Evolutionary conservation across 805 yeast genomes (phyloP), one percentile per base, ranked within the genome.

Genomic region (Teunomyces atbi): DNA sequence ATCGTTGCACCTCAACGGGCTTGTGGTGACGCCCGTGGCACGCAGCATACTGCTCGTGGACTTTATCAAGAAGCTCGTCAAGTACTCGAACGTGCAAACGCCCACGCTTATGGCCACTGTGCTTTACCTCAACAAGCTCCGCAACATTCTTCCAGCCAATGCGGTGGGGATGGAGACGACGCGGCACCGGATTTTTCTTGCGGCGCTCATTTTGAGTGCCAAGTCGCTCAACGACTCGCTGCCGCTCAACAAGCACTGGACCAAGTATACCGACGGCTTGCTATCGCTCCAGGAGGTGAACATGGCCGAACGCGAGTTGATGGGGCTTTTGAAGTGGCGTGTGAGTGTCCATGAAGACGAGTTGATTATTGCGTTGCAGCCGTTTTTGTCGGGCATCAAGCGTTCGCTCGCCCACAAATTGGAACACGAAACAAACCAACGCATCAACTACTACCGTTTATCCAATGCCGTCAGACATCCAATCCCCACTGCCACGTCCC

Each of bases 231-330:
- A 92, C 67, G 99, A 92, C 71, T 86, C 96, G 3, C 84, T 95
- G 16, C 99, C 99, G 36, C 78, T 92, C 63, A 92, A 92, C 70
- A 91, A 86, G 69, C 97, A 94, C 71, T 92, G 99, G 99, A 84
- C 96, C 4, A 77, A 81, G 49, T 91, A 92, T 72, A 91, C 98
- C 3, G 84, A 85, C 61, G 97, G 97, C 0, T 74, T 94, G 36
- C 77, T 92, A 49, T 62, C 83, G 7, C 70, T 87, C 32, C 75
- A 75, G 18, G 98, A 92, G 60, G 89, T 94, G 45, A 94, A 92
- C 66, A 82, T 90, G 53, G 86, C 95, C 59, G 99, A 92, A 69
- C 77, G 91, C 54, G 98, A 92, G 68, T 73, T 94, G 57, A 80
- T 92, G 41, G 80, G 78, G 42, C 81, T 89, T 51, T 77, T 92